Evolutionary conservation across 2,329 filamentous ascomycete species (phyloP), one percentile per base, ranked within the genome.

Genomic region (Fusarium sp.): DNA sequence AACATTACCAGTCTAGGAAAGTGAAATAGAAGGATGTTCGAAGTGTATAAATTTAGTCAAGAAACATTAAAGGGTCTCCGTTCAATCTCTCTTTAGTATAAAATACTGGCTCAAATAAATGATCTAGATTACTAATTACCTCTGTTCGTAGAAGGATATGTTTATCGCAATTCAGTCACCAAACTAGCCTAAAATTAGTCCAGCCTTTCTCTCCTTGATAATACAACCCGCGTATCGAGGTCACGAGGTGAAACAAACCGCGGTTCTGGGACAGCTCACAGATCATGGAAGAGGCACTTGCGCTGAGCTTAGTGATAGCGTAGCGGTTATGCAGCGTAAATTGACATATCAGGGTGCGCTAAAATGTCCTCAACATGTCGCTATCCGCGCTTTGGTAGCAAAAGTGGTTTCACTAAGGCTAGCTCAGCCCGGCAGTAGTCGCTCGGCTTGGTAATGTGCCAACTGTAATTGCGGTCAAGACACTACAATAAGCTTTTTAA

Each of bases 1-100:
- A 7, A 9, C 11, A 19, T 25, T 2, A 3, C 4, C 16, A 21
- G 21, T 9, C 1, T 13, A 9, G 0, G 6, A 30, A 30, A 49
- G 10, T 9, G 4, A 33, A 32, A 6, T 13, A 18, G 3, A n/a
- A 49, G 15, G 15, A 23, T 1, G 9, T 32, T n/a, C 13, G 4
- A 30, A 47, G 18, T 21, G 5, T 28, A n/a, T 9, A 2, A 9
- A 28, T 28, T 4, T 21, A 9, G 3, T 13, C 2, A 33, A 1
- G 7, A 6, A 33, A 18, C 10, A 21, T 7, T 18, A 1, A 49
- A 30, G 15, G 19, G 23, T 18, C 8, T 18, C n/a, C 9, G 11
- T 32, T 12, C 30, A 11, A 10, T 32, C 11, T 32, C 30, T n/a
- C n/a, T n/a, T n/a, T n/a, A n/a, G n/a, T n/a, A n/a, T n/a, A n/a